A percentile compares a stretch with the other conserved stretches of the same genome.
These are phyloP conservation scores for Balakata baccata DNA, from an alignment of 345 rosid genomes.

Conservation along the genomic window DNA sequence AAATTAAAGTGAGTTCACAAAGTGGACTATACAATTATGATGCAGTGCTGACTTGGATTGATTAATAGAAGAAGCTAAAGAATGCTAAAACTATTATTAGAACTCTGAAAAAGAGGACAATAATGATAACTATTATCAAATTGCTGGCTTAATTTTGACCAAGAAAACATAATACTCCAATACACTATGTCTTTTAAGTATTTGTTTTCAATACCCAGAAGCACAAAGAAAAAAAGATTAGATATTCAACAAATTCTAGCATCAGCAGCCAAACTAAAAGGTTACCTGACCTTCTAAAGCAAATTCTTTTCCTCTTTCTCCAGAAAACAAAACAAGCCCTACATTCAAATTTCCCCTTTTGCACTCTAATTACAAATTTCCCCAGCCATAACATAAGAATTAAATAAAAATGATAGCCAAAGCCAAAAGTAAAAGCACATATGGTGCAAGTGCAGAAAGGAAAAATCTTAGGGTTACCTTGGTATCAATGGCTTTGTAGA, in stretches of 20 bases:
- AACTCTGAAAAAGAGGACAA: not conserved
- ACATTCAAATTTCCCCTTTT: not conserved
- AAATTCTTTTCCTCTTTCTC: not conserved
- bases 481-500: constrained; percentile 85
- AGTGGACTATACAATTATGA: not conserved
- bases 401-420: not conserved
- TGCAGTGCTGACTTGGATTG: not conserved
- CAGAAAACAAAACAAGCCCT: no score
- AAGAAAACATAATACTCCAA: not conserved
- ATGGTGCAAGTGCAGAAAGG: not conserved
- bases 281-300: not conserved
- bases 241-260: not conserved
- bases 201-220: constrained; percentile 3
- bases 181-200: no score
- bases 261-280: not conserved
- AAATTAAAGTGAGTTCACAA: not conserved
- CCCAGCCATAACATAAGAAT: not conserved
- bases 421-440: not conserved
- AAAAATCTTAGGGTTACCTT: constrained; percentile 45
- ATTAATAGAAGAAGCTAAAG: not conserved
- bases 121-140: not conserved
- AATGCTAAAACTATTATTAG: not conserved
- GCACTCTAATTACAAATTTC: not conserved
- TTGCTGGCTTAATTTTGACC: not conserved
- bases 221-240: not conserved